Percentiles rank a stretch among this genome's conserved stretches.
Evolutionary conservation across 495 filamentous ascomycete species (phyloP).

Genomic region (Penicillium bovifimosum): DNA sequence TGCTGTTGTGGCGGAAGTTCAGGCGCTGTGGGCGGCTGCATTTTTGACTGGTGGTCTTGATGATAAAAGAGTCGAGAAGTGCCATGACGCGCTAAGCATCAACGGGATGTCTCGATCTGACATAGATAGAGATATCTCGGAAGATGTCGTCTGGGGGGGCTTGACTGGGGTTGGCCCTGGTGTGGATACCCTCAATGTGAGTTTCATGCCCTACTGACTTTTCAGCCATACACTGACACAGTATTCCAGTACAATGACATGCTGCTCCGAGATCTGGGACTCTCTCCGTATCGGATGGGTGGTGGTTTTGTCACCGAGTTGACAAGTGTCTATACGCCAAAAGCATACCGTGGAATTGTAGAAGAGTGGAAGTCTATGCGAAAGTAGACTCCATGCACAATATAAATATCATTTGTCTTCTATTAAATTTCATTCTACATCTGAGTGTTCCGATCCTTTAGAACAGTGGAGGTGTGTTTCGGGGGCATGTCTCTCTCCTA

Average conservation of each 20-base stretch:
- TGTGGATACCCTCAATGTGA: conserved; percentile 27
- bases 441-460: too few relatives aligned
- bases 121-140: conserved; percentile 21
- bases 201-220: background rate
- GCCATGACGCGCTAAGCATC: background rate
- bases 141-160: conserved; percentile 25
- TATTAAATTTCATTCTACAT: too few relatives aligned
- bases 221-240: too few relatives aligned
- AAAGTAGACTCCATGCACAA: too few relatives aligned
- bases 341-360: conserved; percentile 27
- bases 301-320: conserved; percentile 23
- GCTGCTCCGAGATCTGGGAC: conserved; percentile 25
- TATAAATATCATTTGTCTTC: too few relatives aligned
- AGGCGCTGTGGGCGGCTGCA: conserved; percentile 63
- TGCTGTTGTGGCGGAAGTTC: conserved; percentile 53
- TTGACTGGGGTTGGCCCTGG: conserved; percentile 23
- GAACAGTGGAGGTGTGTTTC: too few relatives aligned
- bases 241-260: conserved; percentile 28
- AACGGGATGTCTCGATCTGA: conserved; percentile 14
- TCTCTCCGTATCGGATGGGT: conserved; percentile 25
- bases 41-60: conserved; percentile 40
- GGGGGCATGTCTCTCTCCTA: too few relatives aligned
- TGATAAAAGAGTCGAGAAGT: too few relatives aligned
- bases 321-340: conserved; percentile 23
- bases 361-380: conserved; percentile 28